phyloP scores from a whole-genome alignment of 139 green algal species.

The Micractinium sp. region DNA sequence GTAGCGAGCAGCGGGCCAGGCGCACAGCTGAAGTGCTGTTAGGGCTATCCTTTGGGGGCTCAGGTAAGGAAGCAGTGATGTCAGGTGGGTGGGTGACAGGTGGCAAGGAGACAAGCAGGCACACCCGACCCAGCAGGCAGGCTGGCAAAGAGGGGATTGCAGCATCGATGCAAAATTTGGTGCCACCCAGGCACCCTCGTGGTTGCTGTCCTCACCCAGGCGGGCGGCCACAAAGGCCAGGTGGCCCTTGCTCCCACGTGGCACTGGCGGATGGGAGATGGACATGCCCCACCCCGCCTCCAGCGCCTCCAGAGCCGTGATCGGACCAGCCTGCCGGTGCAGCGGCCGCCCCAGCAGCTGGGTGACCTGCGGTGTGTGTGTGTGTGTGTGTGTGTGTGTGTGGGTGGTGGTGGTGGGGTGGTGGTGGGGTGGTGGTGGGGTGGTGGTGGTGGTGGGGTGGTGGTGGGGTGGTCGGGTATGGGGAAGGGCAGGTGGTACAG shows the following conservation, averaged over 20 bases:
- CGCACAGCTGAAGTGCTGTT: background rate
- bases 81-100: no score
- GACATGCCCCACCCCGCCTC: constrained; percentile 52
- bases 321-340: constrained; percentile 43
- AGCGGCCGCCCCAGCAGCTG: constrained; percentile 69
- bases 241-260: constrained; percentile 20
- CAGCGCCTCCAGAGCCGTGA: constrained; percentile 46
- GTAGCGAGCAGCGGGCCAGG: background rate
- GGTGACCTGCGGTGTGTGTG: constrained; percentile 38
- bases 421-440: no score
- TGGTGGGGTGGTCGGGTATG: background rate
- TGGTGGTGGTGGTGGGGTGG: no score
- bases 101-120: no score
- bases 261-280: constrained; percentile 54
- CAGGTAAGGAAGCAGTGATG: no score
- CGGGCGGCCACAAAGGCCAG: constrained; percentile 58
- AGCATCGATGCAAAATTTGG: no score
- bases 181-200: no score
- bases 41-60: no score
- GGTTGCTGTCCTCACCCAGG: constrained; percentile 20
- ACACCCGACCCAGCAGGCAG: no score
- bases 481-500: background rate
- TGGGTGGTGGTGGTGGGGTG: no score
- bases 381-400: no score
- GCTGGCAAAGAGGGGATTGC: no score